phyloP scores from a whole-genome alignment of 768 basidiomycete genomes.

The Mycena haematopus region DNA sequence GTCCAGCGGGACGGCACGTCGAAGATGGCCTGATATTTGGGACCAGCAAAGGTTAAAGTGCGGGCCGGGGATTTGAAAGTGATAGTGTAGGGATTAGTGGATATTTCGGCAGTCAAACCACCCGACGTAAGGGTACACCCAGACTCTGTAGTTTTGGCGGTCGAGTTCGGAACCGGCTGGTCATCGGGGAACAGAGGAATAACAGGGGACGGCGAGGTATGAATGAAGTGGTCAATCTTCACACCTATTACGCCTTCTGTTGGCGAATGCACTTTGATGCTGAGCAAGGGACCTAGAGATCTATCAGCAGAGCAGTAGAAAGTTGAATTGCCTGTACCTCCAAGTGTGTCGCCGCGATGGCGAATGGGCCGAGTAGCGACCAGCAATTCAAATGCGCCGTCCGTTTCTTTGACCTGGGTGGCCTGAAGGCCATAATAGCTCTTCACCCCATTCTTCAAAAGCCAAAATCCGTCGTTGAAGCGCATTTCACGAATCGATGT shows the following conservation, averaged over 20 bases:
- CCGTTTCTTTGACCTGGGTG: constrained; percentile 51
- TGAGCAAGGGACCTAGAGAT: constrained; percentile 53
- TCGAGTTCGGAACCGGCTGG: constrained; percentile 51
- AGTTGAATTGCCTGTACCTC: constrained; percentile 43
- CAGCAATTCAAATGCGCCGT: constrained; percentile 59
- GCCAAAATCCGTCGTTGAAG: constrained; percentile 80
- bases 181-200: constrained; percentile 72
- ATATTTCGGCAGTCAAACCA: constrained; percentile 60
- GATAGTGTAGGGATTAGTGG: constrained; percentile 65
- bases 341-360: constrained; percentile 68
- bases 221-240: constrained; percentile 60
- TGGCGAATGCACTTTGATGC: constrained; percentile 58
- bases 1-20: constrained; percentile 66
- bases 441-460: constrained; percentile 66
- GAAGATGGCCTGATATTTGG: constrained; percentile 60
- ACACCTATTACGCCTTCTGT: constrained; percentile 63
- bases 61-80: constrained; percentile 60
- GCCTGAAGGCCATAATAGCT: constrained; percentile 69
- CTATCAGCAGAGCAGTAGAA: constrained; percentile 23
- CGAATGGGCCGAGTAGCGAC: constrained; percentile 67
- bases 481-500: constrained; percentile 50
- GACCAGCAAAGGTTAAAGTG: constrained; percentile 56
- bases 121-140: constrained; percentile 49
- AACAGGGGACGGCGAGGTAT: constrained; percentile 47
- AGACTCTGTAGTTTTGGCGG: constrained; percentile 41